Percentiles rank a stretch among this genome's conserved stretches.
These are phyloP conservation scores for Mucor plumbeus DNA, from an alignment of 371 early-diverging fungal species.

Conservation along the genomic window DNA sequence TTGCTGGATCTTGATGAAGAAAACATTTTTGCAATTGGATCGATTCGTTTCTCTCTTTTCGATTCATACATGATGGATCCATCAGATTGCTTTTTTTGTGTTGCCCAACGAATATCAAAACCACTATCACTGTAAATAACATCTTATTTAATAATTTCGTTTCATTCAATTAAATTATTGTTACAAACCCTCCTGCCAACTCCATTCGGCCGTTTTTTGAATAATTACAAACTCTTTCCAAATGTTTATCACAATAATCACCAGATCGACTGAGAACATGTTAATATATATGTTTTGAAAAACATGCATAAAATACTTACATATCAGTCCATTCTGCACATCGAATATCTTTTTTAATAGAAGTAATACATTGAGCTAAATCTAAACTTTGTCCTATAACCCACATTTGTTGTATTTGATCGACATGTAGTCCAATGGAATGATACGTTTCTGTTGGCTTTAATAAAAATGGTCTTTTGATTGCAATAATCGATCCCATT, in stretches of 20 bases:
- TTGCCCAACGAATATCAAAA: conserved; percentile 47
- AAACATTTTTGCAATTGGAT: not conserved
- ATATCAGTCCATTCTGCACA: conserved; percentile 47
- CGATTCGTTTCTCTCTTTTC: conserved; percentile 8
- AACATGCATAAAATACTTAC: conserved; percentile 11
- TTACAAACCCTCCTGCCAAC: conserved; percentile 47
- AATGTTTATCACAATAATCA: conserved; percentile 47
- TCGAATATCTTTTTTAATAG: conserved; percentile 21
- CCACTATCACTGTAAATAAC: conserved; percentile 29
- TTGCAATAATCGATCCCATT: conserved; percentile 34
- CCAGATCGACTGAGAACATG: conserved; percentile 37
- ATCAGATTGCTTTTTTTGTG: conserved; percentile 14
- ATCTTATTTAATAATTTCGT: too few species aligned
- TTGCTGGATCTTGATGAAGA: conserved; percentile 10
- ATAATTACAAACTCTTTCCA: conserved; percentile 30
- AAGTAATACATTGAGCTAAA: conserved; percentile 35
- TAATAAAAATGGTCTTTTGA: conserved; percentile 35
- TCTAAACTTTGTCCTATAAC: conserved; percentile 47
- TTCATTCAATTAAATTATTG: not conserved
- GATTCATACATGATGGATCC: conserved; percentile 20
- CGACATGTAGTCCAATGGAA: conserved; percentile 33
- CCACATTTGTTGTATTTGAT: conserved; percentile 36
- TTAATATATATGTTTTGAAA: not conserved
- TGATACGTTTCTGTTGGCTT: conserved; percentile 28
- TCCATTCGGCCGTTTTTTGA: conserved; percentile 54